Conservation (phyloP, 2,329 filamentous ascomycete species). For the Cladosporium sp. region DNA sequence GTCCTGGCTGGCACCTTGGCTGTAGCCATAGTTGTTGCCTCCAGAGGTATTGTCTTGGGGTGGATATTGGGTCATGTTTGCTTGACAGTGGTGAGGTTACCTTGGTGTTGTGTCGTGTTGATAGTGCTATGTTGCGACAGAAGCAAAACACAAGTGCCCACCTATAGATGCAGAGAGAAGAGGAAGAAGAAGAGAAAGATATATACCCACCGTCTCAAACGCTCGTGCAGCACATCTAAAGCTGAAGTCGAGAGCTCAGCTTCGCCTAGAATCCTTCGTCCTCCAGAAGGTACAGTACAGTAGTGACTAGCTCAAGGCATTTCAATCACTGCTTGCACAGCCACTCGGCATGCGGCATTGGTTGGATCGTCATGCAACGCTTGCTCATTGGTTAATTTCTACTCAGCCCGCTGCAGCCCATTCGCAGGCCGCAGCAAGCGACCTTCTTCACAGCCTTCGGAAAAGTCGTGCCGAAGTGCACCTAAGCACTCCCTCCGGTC, state of each 20-base stretch:
- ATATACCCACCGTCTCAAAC: not conserved
- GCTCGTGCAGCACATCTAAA: not conserved
- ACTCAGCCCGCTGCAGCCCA: conserved; percentile 2
- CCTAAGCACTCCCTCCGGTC: not conserved
- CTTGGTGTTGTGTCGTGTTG: not conserved
- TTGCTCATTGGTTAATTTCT: not conserved
- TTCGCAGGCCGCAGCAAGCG: not conserved
- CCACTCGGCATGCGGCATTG: conserved; percentile 3
- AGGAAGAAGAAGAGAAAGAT: not conserved
- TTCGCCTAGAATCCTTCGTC: not conserved
- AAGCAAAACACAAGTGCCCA: not conserved
- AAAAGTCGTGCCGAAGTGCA: not conserved
- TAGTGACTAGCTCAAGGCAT: not conserved
- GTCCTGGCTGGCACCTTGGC: conserved; percentile 16
- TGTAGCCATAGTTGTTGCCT: conserved; percentile 21
- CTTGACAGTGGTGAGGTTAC: not conserved
- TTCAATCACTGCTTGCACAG: not conserved
- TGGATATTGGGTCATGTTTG: conserved; percentile 23
- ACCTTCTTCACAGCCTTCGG: conserved; percentile 6
- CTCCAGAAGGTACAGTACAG: not conserved
- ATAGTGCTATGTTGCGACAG: not conserved
- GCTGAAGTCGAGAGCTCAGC: conserved; percentile 5
- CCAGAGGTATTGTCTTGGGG: conserved; percentile 17
- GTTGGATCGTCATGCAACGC: not conserved
- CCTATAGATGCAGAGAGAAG: not conserved